Conservation (phyloP, 352 stramenopile genomes). For the Pythium diclinum region DNA sequence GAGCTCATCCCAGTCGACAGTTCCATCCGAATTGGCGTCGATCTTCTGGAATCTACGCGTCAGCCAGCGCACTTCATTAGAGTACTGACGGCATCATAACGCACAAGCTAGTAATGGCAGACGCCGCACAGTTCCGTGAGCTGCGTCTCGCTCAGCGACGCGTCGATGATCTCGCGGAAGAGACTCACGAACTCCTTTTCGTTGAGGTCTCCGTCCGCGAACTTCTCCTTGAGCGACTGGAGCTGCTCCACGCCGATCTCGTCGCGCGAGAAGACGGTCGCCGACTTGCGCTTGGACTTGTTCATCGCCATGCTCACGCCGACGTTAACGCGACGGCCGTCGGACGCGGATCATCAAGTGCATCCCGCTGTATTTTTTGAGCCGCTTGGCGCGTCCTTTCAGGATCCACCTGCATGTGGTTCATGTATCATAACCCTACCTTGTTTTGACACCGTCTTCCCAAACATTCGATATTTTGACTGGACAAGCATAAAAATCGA, state of each 20-base stretch:
- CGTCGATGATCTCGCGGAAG: constrained; percentile 79
- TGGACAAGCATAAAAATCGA: neutral
- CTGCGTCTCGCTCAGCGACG: constrained; percentile 72
- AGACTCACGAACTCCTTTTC: constrained; percentile 84
- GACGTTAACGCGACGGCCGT: neutral
- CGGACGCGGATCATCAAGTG: neutral
- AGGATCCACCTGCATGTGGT: constrained; percentile 9
- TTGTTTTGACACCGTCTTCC: neutral
- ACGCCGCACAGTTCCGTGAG: constrained; percentile 71
- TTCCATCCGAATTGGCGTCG: constrained; percentile 83
- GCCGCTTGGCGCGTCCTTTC: neutral
- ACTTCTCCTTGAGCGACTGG: constrained; percentile 82
- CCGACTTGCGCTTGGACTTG: constrained; percentile 32
- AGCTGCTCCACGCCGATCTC: constrained; percentile 81
- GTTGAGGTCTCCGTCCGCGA: constrained; percentile 76
- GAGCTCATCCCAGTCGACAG: constrained; percentile 88
- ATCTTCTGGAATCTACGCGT: constrained; percentile 80
- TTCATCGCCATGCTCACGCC: constrained; percentile 13
- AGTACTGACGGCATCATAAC: neutral
- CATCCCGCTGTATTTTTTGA: neutral
- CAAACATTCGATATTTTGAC: constrained; percentile 9
- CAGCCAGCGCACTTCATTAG: neutral
- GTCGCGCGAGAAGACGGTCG: constrained; percentile 72
- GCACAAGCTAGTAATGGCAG: neutral
- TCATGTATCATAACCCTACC: neutral